Evolutionary conservation across 129 eudicot genomes (phyloP).

Genomic region (Pseudognaphalium luteoalbum): DNA sequence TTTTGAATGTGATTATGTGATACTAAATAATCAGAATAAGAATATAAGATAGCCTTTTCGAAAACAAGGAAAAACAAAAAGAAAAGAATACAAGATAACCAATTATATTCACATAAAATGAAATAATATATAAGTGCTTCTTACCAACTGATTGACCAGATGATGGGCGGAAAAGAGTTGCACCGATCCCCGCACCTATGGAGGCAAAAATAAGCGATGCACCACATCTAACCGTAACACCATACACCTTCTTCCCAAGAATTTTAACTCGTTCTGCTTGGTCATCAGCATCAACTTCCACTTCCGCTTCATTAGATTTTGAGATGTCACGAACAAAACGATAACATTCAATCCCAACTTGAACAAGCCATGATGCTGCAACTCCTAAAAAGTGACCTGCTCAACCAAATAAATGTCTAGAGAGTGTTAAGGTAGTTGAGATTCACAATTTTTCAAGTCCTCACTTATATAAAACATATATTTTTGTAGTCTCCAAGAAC

Average conservation of each 20-base stretch:
- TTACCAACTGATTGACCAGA: constrained; percentile 86
- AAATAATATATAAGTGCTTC: not conserved
- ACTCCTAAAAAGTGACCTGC: constrained; percentile 84
- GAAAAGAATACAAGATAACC: not conserved
- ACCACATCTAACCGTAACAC: constrained; percentile 51
- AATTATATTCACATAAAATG: not conserved
- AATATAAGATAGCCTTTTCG: not conserved
- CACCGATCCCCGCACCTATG: constrained; percentile 92
- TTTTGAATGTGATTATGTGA: not conserved
- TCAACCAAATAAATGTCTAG: constrained; percentile 1
- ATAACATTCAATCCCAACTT: constrained; percentile 69
- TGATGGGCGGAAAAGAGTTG: constrained; percentile 64
- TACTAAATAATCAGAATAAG: not conserved
- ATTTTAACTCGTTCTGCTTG: constrained; percentile 31
- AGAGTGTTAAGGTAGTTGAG: not conserved
- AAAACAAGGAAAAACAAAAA: not conserved
- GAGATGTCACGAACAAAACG: constrained; percentile 44
- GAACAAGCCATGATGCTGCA: constrained; percentile 84
- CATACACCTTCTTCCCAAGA: constrained; percentile 62
- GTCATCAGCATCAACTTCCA: constrained; percentile 36
- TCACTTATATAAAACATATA: not conserved
- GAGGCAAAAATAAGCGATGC: constrained; percentile 84
- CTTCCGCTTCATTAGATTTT: constrained; percentile 37
- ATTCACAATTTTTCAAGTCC: not conserved
- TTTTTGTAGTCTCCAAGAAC: not conserved